Evolutionary conservation across 2,329 filamentous ascomycete genomes (phyloP), one percentile per base, ranked within the genome.

Genomic region (Sarocladiaceae sp.): DNA sequence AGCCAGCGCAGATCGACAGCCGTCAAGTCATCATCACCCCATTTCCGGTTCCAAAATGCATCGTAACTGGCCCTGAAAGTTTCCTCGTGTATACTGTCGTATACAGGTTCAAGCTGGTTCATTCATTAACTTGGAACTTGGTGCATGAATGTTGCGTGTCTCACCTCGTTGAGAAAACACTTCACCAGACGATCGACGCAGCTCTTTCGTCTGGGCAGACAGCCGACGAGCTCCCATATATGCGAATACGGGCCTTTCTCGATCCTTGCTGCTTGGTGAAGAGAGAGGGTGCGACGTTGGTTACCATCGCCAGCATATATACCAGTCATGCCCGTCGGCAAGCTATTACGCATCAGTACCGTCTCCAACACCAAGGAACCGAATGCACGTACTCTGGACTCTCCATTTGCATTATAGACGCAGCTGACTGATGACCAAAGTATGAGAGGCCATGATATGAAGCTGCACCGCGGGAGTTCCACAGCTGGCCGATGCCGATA

Each of bases 1-100:
- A 72, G 62, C 70, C 70, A 73, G 2, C 70, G 62, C 7, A 73
- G 58, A 54, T 72, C 70, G 3, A 72, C 63, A 2, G 65, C 65
- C 1, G 66, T 63, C 23, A 71, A 63, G 53, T 72, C 69, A 40
- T 72, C 69, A 37, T 66, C 66, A 17, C 70, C 70, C 37, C 64
- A 69, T 46, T 69, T 69, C 2, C 68, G 54, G 4, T 61, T 60
- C 68, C 69, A 73, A 44, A 73, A 72, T 8, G 56, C 58, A 25
- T 69, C 63, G 56, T 71, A 71, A 29, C 66, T 66, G 3, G 54
- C 52, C 46, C 58, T 59, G 56, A 72, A 72, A 1, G 62, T 63
- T 1, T 57, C 59, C 7, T 62, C 58, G 36, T 71, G 65, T 0
- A 72, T 65, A 1, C 63, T 64, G 52, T 72, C 68, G 35, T 68